A percentile compares a stretch with the other conserved stretches of the same genome.
Evolutionary conservation across 2,329 filamentous ascomycete genomes (phyloP).

Genomic region (Hymenoscyphus linearis): DNA sequence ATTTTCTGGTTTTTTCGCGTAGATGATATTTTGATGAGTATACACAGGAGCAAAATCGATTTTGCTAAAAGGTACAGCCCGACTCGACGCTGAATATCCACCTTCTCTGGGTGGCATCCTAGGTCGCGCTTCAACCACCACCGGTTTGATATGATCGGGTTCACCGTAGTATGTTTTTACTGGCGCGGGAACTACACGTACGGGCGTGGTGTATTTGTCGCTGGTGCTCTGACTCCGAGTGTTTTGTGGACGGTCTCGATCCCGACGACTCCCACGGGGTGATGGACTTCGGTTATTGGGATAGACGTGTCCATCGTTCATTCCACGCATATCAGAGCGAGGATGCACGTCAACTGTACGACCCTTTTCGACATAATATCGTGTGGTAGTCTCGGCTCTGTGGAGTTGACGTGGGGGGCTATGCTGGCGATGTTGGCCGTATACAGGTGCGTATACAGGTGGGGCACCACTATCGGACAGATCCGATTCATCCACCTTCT

Average conservation of each 20-base stretch:
- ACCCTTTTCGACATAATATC: constrained; percentile 25
- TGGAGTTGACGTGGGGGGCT: constrained; percentile 14
- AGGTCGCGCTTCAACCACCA: constrained; percentile 11
- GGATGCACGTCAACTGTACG: constrained; percentile 15
- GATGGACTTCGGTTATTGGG: constrained; percentile 23
- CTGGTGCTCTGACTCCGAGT: constrained; percentile 8
- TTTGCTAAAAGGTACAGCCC: constrained; percentile 5
- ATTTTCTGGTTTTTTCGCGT: constrained; percentile 2
- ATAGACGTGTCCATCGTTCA: constrained; percentile 15
- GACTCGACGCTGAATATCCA: constrained; percentile 10
- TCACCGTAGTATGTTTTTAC: constrained; percentile 20
- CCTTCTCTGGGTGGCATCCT: constrained; percentile 17
- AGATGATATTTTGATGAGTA: constrained; percentile 11
- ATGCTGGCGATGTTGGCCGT: constrained; percentile 16
- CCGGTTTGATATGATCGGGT: constrained; percentile 14
- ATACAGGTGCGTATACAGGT: background rate
- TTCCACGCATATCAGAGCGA: constrained; percentile 17
- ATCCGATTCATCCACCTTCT: constrained; percentile 18
- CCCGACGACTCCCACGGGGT: constrained; percentile 14
- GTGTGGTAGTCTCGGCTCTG: constrained; percentile 13
- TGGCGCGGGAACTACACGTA: constrained; percentile 6
- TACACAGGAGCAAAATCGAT: constrained; percentile 15
- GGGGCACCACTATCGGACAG: constrained; percentile 15
- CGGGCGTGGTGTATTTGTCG: background rate
- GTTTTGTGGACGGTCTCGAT: constrained; percentile 13